Evolutionary conservation across 768 basidiomycete species (phyloP), one percentile per base, ranked within the genome.

Genomic region (Coprinellus micaceus): DNA sequence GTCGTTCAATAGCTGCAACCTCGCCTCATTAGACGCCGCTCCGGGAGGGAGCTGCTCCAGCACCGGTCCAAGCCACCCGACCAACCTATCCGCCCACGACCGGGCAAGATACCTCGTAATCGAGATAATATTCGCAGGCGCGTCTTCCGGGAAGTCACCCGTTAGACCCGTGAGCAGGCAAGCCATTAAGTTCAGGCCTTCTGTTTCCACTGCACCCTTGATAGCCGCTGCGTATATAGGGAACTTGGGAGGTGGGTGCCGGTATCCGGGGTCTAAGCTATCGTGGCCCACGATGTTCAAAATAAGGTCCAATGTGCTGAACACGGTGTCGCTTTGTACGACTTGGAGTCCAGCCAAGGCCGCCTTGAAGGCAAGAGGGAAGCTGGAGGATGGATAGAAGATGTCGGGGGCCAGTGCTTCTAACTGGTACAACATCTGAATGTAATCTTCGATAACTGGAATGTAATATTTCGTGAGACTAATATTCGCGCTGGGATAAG

Each of bases 71-170:
- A 94, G 67, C 89, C 92, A 96, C 21, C 76, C 68, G 33, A 88
- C 72, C 44, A 95, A 68, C 65, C 88, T 85, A 6, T 75, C 66
- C 2, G 88, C 77, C 85, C 89, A 92, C n/a, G 83, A 65, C 36
- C 74, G 71, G 25, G 85, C 78, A 51, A 94, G 69, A 12, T 81
- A 77, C 15, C 91, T 82, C 69, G 96, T 82, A 58, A 98, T 85
- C 2, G 87, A 83, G 54, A 92, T 83, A 44, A 95, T 86, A 33
- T 75, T 67, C 9, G 88, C 78, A 5, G 84, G 77, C 2, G 86
- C 81, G 57, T 98, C 96, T 66, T 93, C 93, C 3, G 92, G 91
- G 68, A 95, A 98, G 58, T 89, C 87, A 21, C 88, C 85, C 3
- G 91, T 84, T 25, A 98, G 76, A 3, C 97, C 96, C 19, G 78